phyloP scores from a whole-genome alignment of 257 asterid species.

The Misopates orontium region DNA sequence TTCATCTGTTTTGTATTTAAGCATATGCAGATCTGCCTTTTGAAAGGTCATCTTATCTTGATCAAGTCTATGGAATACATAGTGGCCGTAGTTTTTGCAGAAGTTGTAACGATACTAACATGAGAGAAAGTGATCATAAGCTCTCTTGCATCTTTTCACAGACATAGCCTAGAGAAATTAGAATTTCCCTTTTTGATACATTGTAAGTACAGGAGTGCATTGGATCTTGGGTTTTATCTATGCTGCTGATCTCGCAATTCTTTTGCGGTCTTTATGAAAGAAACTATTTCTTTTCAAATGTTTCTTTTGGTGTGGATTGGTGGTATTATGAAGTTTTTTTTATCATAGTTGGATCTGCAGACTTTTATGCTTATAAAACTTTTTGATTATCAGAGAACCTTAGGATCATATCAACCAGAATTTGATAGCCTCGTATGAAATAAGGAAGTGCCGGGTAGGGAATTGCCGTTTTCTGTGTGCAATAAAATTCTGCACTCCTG shows the following conservation, averaged over 20 bases:
- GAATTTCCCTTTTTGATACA: conserved; percentile 27
- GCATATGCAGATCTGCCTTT: conserved; percentile 32
- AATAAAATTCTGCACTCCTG: conserved; percentile 23
- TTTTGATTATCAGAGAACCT: too few species aligned
- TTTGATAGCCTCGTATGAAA: background rate
- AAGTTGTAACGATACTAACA: too few species aligned
- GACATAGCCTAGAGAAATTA: too few species aligned
- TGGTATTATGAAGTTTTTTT: background rate
- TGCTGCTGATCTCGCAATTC: too few species aligned
- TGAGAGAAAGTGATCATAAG: too few species aligned
- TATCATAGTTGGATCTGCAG: background rate
- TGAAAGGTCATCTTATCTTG: too few species aligned
- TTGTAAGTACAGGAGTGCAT: conserved; percentile 50
- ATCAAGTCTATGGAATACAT: too few species aligned
- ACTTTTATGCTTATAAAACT: background rate
- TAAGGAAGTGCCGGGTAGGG: background rate
- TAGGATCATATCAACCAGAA: background rate
- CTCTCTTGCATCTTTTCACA: too few species aligned
- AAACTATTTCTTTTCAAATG: conserved; percentile 24
- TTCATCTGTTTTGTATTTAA: conserved; percentile 30
- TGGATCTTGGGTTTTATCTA: conserved; percentile 24
- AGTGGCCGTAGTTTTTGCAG: too few species aligned
- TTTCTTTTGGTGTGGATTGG: background rate
- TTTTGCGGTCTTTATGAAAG: conserved; percentile 36
- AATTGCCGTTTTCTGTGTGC: conserved; percentile 23